Base-by-base conservation (phyloP, 2,329 filamentous ascomycete species). In the Penicillium paneum region DNA sequence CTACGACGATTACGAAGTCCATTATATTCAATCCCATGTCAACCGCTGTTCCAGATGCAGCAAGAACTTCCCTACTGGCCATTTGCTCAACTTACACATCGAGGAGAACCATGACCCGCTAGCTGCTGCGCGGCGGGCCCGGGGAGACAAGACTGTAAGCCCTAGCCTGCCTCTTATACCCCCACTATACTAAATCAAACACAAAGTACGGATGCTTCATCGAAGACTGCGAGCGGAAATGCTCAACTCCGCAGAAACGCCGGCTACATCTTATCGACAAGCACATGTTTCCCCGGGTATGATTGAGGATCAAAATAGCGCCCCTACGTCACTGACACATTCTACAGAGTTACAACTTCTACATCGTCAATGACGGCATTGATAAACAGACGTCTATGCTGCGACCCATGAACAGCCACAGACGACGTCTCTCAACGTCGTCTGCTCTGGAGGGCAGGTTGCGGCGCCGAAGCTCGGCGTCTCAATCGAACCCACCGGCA, bases 251-350 rank as follows among this genome's bases (percentile, higher is more conserved):
- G 29, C 86, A 90, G 66, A 97, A 96, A 74, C 84, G 94, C 41
- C 83, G 90, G 32, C 84, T 90, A 70, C 93, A 99, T 77, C 80
- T 96, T 61, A 90, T 96, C 62, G 92, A 96, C 78, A 97, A 96
- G 76, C 94, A 99, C 73, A 82, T 87, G 75, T 99, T 94, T 68
- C 93, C 92, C 11, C 85, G 84, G 69, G 77, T 79, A 67, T 57
- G 68, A 19, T 19, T 29, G 26, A 45, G 28, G 17, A 12, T 35
- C 26, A 10, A n/a, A 29, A n/a, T 8, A 31, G 8, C 8, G 12
- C 8, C 28, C 35, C 12, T 19, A 38, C 5, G 15, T 29, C 13
- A 24, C 56, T 58, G 13, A 58, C 21, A 31, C 8, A 13, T 48
- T 29, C 7, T n/a, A 1, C 65, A 79, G 75, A 89, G 90, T 65